A percentile compares a stretch with the other conserved stretches of the same genome.
These are phyloP conservation scores for Ganoderma lingzhi DNA, from an alignment of 1,284 basidiomycete genomes.

Conservation along the genomic window DNA sequence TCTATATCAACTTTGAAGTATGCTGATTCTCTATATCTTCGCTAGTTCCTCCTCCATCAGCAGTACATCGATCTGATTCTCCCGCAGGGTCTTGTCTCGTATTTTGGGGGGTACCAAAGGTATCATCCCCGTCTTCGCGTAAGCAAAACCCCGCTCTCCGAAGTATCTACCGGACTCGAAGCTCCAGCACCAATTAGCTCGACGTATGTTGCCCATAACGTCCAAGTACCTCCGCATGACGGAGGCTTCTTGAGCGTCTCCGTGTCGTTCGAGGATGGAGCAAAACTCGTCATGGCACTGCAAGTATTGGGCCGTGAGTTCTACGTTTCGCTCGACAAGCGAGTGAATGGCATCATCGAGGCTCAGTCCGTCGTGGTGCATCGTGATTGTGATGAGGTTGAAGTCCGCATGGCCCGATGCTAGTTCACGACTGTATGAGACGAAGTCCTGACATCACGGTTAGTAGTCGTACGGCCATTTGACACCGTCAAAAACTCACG, in stretches of 20 bases:
- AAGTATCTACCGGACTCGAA: constrained; percentile 46
- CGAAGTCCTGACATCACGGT: constrained; percentile 33
- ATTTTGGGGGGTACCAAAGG: constrained; percentile 4
- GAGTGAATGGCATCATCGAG: constrained; percentile 46
- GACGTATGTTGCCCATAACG: constrained; percentile 40
- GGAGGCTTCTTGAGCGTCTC: too few relatives aligned
- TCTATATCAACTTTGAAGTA: too few relatives aligned
- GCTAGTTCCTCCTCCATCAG: background rate
- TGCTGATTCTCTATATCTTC: background rate
- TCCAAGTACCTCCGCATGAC: constrained; percentile 37
- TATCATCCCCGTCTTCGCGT: constrained; percentile 27
- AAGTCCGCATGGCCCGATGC: constrained; percentile 43
- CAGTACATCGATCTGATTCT: background rate
- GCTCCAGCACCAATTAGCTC: constrained; percentile 44
- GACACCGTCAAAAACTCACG: constrained; percentile 34
- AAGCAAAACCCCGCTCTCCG: constrained; percentile 37
- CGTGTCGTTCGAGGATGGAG: constrained; percentile 6
- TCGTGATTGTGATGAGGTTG: constrained; percentile 46
- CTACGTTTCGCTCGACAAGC: constrained; percentile 38
- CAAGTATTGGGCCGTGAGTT: constrained; percentile 38
- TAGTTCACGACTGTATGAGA: constrained; percentile 49
- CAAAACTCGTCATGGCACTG: constrained; percentile 31
- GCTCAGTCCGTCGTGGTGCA: constrained; percentile 37
- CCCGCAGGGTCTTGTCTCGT: background rate
- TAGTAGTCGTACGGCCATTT: background rate